Evolutionary conservation across 345 rosid genomes (phyloP).

Genomic region (Iberis pinnata): DNA sequence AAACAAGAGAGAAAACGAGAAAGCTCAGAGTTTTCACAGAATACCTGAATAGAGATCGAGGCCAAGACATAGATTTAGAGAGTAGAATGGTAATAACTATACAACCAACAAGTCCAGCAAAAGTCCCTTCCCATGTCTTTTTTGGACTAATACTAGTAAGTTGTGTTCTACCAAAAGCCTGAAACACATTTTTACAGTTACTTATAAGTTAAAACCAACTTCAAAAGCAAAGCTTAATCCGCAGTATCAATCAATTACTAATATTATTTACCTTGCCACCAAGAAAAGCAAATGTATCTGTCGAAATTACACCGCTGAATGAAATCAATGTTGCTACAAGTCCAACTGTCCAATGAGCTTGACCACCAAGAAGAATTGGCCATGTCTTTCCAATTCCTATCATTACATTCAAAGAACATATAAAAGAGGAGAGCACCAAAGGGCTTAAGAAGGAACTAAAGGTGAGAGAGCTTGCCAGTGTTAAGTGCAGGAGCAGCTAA

Average conservation of each 20-base stretch:
- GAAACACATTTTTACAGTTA: conserved; percentile 21
- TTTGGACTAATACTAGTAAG: conserved; percentile 81
- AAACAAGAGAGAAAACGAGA: conserved; percentile 2
- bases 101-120: conserved; percentile 77
- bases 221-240: conserved; percentile 3
- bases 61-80: conserved; percentile 68
- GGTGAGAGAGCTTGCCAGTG: conserved; percentile 50
- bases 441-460: conserved; percentile 2
- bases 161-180: conserved; percentile 82
- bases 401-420: conserved; percentile 19
- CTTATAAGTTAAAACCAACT: background rate
- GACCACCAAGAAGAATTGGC: conserved; percentile 84
- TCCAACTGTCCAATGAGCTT: conserved; percentile 93
- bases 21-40: background rate
- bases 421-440: background rate
- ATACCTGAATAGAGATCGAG: conserved; percentile 71
- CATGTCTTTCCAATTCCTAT: conserved; percentile 53
- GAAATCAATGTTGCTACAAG: conserved; percentile 84
- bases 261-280: conserved; percentile 70
- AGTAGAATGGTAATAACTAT: conserved; percentile 49
- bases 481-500: conserved; percentile 73
- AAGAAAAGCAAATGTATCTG: conserved; percentile 83
- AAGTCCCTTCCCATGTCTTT: conserved; percentile 95
- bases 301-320: conserved; percentile 73
- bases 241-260: background rate